phyloP scores from a whole-genome alignment of 73 alveolate species.

The Tetrahymena thermophila region DNA sequence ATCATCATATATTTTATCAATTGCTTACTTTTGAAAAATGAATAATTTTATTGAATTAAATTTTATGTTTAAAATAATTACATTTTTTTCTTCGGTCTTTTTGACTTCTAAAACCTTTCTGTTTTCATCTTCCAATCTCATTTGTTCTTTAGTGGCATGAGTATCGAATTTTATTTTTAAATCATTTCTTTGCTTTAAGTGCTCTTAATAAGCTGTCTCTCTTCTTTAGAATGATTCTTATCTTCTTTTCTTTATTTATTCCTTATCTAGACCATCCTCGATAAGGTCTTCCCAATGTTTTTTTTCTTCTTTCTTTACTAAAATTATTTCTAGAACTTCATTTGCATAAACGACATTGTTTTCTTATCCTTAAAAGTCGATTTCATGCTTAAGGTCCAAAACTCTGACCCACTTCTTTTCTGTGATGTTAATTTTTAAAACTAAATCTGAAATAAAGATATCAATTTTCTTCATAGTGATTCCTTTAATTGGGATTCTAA shows the following conservation, averaged over 20 bases:
- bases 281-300: slow-evolving; percentile 9
- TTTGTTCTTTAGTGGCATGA: slow-evolving; percentile 36
- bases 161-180: slow-evolving; percentile 20
- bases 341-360: slow-evolving; percentile 6
- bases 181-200: slow-evolving; percentile 9
- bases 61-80: neutral
- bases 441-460: slow-evolving; percentile 22
- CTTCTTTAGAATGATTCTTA: slow-evolving; percentile 33
- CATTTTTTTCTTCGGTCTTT: slow-evolving; percentile 2
- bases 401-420: slow-evolving; percentile 35
- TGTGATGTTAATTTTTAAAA: slow-evolving; percentile 14
- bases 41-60: neutral
- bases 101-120: slow-evolving; percentile 2
- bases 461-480: slow-evolving; percentile 7
- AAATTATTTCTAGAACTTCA: slow-evolving; percentile 7
- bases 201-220: slow-evolving; percentile 5
- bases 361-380: neutral
- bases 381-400: slow-evolving; percentile 5
- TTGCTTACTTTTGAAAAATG: neutral
- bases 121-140: slow-evolving; percentile 21
- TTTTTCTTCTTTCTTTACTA: neutral
- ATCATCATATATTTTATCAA: slow-evolving; percentile 7
- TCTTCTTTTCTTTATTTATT: slow-evolving; percentile 11
- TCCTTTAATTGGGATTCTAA: slow-evolving; percentile 20
- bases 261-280: slow-evolving; percentile 11